phyloP scores from a whole-genome alignment of 2,329 filamentous ascomycete genomes.

The Stachybotrys chartarum region DNA sequence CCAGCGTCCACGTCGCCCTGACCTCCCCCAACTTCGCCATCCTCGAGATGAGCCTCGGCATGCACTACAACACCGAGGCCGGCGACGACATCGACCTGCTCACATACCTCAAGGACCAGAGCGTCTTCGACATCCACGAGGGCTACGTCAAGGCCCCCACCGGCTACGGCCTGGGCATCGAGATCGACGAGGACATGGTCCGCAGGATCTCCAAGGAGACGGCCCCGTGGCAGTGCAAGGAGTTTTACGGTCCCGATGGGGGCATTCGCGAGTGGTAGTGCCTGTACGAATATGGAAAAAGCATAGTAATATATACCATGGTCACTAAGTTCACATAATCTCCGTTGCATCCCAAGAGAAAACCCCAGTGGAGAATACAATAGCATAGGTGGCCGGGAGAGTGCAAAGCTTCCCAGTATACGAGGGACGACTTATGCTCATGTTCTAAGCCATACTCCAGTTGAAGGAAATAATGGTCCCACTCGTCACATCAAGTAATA shows the following conservation, averaged over 20 bases:
- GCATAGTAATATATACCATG: background rate
- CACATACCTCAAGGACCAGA: slow-evolving; percentile 56
- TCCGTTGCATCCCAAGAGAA: too few relatives aligned
- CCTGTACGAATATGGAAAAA: background rate
- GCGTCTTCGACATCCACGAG: slow-evolving; percentile 48
- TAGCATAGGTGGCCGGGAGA: too few relatives aligned
- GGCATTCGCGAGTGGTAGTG: slow-evolving; percentile 59
- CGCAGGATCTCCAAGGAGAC: slow-evolving; percentile 48
- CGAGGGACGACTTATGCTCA: too few relatives aligned
- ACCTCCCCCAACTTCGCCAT: slow-evolving; percentile 57
- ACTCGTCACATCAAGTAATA: too few relatives aligned
- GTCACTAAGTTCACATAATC: too few relatives aligned
- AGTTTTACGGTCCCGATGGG: slow-evolving; percentile 60
- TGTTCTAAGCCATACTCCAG: too few relatives aligned
- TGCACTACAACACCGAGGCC: slow-evolving; percentile 61
- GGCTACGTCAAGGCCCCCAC: slow-evolving; percentile 53
- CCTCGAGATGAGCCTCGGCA: slow-evolving; percentile 67
- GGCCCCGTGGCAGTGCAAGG: slow-evolving; percentile 55
- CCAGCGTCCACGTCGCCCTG: slow-evolving; percentile 56
- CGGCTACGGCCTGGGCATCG: slow-evolving; percentile 56
- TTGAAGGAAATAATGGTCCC: too few relatives aligned
- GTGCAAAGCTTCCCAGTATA: too few relatives aligned
- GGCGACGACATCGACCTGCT: slow-evolving; percentile 46
- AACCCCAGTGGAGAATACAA: too few relatives aligned
- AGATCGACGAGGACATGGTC: slow-evolving; percentile 60